Conservation (phyloP, 495 filamentous ascomycete species). For the Hyphodiscus hymeniophilus region DNA sequence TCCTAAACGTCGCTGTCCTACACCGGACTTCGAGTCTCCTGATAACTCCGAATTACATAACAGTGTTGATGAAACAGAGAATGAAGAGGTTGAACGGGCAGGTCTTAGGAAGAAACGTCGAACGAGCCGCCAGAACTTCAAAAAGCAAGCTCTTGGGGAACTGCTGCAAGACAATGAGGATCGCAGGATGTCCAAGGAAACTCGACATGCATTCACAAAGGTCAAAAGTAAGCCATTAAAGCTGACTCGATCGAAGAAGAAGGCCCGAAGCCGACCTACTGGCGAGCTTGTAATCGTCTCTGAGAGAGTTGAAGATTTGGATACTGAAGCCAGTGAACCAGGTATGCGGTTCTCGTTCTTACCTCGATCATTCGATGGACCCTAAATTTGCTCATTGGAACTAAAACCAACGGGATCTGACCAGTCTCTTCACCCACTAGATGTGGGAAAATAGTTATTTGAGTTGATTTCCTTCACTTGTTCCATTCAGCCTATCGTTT, state of each 20-base stretch:
- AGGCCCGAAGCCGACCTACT: constrained; percentile 8
- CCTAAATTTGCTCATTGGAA: too few relatives aligned
- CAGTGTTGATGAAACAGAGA: background rate
- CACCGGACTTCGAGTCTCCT: background rate
- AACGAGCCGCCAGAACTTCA: background rate
- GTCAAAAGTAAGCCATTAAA: background rate
- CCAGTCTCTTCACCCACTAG: too few relatives aligned
- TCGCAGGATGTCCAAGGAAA: background rate
- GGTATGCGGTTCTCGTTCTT: too few relatives aligned
- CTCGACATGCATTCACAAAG: background rate
- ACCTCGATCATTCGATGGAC: too few relatives aligned
- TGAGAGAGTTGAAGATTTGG: background rate
- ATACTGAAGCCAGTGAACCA: background rate
- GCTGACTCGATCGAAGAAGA: background rate
- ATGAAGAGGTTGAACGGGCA: background rate
- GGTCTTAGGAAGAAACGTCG: constrained; percentile 4
- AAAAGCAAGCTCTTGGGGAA: background rate
- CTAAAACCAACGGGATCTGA: too few relatives aligned
- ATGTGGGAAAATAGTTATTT: too few relatives aligned
- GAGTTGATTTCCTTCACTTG: too few relatives aligned
- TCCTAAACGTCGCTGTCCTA: background rate
- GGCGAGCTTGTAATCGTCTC: constrained; percentile 7
- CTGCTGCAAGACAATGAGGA: background rate
- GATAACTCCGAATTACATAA: background rate
- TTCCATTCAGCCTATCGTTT: too few relatives aligned